Conservation (phyloP, 345 rosid species). For the Viola odorata region DNA sequence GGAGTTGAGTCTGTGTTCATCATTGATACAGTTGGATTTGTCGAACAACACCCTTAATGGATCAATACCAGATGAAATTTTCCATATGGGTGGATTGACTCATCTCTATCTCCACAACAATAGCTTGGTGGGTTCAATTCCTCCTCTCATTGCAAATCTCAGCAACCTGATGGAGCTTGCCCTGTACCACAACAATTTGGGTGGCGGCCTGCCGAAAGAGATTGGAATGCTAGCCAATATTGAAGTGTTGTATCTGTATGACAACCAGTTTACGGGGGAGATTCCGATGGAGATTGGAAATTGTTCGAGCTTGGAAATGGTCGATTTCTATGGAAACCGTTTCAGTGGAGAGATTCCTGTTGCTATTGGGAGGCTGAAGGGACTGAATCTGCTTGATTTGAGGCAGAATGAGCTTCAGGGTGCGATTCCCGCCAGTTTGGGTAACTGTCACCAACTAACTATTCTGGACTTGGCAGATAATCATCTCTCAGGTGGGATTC, state of each 20-base stretch:
- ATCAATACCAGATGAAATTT: slow-evolving; percentile 54
- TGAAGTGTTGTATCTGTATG: slow-evolving; percentile 63
- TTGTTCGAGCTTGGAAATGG: slow-evolving; percentile 66
- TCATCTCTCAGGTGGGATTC: slow-evolving; percentile 56
- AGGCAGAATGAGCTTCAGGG: slow-evolving; percentile 77
- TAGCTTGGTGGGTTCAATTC: slow-evolving; percentile 64
- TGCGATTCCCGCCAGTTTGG: slow-evolving; percentile 59
- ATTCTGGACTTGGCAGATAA: slow-evolving; percentile 92
- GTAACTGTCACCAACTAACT: slow-evolving; percentile 59
- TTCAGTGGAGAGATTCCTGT: slow-evolving; percentile 64
- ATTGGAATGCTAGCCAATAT: slow-evolving; percentile 51
- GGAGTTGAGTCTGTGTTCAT: slow-evolving; percentile 48
- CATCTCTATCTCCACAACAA: slow-evolving; percentile 86
- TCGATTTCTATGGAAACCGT: slow-evolving; percentile 74
- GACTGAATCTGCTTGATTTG: slow-evolving; percentile 59
- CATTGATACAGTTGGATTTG: slow-evolving; percentile 69
- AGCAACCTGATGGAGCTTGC: slow-evolving; percentile 59
- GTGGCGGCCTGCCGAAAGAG: slow-evolving; percentile 59
- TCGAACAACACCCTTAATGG: slow-evolving; percentile 72
- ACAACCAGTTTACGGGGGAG: slow-evolving; percentile 60
- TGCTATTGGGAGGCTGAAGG: slow-evolving; percentile 51
- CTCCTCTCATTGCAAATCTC: slow-evolving; percentile 61
- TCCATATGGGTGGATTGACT: slow-evolving; percentile 40
- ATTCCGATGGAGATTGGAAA: slow-evolving; percentile 82
- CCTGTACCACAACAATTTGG: slow-evolving; percentile 67